Percentiles rank a stretch among this genome's conserved stretches.
These are phyloP conservation scores for Podospora fimiseda DNA, from an alignment of 495 filamentous ascomycete genomes.

Conservation along the genomic window DNA sequence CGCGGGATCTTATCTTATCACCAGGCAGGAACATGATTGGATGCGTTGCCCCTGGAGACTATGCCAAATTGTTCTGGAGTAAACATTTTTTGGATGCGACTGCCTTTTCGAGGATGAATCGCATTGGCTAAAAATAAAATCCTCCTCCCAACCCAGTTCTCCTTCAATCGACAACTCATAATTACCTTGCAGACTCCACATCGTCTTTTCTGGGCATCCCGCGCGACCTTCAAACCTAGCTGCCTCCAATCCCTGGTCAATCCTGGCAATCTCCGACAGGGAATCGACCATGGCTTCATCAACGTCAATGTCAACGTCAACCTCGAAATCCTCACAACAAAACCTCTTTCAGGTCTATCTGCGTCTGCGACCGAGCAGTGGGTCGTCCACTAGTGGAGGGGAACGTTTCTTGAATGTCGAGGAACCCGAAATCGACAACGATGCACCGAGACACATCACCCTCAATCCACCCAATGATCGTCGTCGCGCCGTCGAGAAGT, in stretches of 20 bases:
- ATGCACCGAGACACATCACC: conserved; percentile 71
- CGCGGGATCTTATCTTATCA: conserved; percentile 18
- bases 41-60: conserved; percentile 11
- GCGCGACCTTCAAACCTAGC: too few species aligned
- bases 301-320: conserved; percentile 20
- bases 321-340: conserved; percentile 25
- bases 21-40: background rate
- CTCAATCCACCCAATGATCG: conserved; percentile 78
- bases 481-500: conserved; percentile 83
- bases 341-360: conserved; percentile 88
- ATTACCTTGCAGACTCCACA: background rate
- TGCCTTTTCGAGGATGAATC: background rate
- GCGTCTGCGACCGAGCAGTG: conserved; percentile 66
- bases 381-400: conserved; percentile 27
- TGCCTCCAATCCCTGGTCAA: background rate
- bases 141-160: background rate
- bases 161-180: background rate
- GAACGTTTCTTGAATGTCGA: conserved; percentile 78
- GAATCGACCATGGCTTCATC: conserved; percentile 17
- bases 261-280: background rate
- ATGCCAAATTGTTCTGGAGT: background rate
- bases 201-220: background rate
- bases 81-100: conserved; percentile 9
- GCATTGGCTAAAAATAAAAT: background rate
- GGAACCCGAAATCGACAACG: conserved; percentile 39